Evolutionary conservation across 73 alveolate species (phyloP).

Genomic region (Paraurostyla sp.): DNA sequence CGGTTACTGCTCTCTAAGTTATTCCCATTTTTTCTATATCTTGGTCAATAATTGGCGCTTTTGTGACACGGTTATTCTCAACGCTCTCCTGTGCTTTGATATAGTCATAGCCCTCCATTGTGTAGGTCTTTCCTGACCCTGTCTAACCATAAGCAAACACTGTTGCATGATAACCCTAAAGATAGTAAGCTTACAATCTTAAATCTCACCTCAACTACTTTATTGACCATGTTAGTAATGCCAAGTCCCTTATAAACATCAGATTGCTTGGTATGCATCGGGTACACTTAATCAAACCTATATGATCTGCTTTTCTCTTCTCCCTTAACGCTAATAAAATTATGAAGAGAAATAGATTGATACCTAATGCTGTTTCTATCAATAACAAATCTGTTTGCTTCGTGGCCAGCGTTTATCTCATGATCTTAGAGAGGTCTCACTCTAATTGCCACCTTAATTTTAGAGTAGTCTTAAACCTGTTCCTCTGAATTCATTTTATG

Average conservation of each 20-base stretch:
- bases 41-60: neutral
- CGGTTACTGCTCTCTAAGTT: slow-evolving; percentile 52
- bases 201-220: slow-evolving; percentile 57
- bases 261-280: neutral
- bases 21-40: slow-evolving; percentile 32
- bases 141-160: slow-evolving; percentile 74
- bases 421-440: slow-evolving; percentile 65
- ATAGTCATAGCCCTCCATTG: slow-evolving; percentile 68
- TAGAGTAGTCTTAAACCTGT: slow-evolving; percentile 26
- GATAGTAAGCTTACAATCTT: neutral
- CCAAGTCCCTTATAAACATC: slow-evolving; percentile 53
- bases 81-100: neutral
- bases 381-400: slow-evolving; percentile 2
- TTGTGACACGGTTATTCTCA: neutral
- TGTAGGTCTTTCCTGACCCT: slow-evolving; percentile 75
- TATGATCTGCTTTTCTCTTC: slow-evolving; percentile 31
- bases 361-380: slow-evolving; percentile 34
- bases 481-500: too few relatives aligned
- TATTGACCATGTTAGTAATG: slow-evolving; percentile 9
- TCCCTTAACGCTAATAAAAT: slow-evolving; percentile 17
- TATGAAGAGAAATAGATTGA: neutral
- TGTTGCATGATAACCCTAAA: slow-evolving; percentile 72
- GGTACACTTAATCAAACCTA: slow-evolving; percentile 56
- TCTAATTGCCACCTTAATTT: slow-evolving; percentile 69
- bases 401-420: slow-evolving; percentile 61